Conservation (phyloP, 371 early-diverging fungal genomes). For the Mucor lusitanicus region DNA sequence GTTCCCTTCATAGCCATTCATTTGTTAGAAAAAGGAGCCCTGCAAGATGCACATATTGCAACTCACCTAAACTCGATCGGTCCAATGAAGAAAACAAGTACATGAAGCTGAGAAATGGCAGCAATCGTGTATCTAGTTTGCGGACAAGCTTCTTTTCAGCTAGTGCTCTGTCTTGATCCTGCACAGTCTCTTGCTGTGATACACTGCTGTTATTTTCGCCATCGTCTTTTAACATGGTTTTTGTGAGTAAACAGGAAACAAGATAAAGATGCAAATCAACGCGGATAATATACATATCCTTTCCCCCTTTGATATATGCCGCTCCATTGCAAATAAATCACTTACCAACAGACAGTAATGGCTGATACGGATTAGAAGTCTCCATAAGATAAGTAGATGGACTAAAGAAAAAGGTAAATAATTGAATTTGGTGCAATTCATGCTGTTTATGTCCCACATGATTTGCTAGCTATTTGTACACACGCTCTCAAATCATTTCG, state of each 20-base stretch:
- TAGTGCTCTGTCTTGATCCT: neutral
- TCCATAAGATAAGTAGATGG: neutral
- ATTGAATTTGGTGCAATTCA: neutral
- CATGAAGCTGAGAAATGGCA: slow-evolving; percentile 55
- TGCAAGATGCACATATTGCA: neutral
- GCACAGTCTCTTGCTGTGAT: neutral
- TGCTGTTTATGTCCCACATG: neutral
- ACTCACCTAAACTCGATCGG: slow-evolving; percentile 50
- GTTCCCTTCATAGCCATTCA: slow-evolving; percentile 28
- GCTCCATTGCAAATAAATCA: neutral
- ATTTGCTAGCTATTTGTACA: neutral
- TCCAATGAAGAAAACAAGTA: slow-evolving; percentile 55
- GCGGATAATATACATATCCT: neutral
- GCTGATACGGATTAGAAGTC: slow-evolving; percentile 1
- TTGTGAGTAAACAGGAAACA: neutral
- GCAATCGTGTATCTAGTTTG: slow-evolving; percentile 46
- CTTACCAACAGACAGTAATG: slow-evolving; percentile 5
- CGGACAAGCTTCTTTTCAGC: slow-evolving; percentile 34
- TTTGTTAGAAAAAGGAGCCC: neutral
- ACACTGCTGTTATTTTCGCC: neutral
- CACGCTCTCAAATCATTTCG: neutral
- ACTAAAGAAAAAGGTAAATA: neutral
- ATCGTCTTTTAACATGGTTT: neutral
- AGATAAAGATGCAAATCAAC: neutral
- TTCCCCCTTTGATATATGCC: neutral